Conservation (phyloP, 768 basidiomycete species). For the Suillus discolor region DNA sequence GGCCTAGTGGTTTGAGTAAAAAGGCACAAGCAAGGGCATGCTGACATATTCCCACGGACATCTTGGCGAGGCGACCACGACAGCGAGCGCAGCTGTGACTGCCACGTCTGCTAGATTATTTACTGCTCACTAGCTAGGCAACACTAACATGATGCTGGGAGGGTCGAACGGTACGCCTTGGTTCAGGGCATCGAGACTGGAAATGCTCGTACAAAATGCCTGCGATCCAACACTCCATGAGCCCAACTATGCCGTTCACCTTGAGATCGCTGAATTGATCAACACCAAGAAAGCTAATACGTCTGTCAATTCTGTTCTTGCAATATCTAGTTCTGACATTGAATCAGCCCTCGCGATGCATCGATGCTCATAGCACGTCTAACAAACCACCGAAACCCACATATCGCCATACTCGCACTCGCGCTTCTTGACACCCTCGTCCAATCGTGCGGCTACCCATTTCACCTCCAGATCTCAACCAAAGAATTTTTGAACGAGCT, state of each 20-base stretch:
- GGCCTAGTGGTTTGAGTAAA: neutral
- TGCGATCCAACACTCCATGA: slow-evolving; percentile 86
- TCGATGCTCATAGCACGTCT: slow-evolving; percentile 81
- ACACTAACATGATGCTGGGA: slow-evolving; percentile 43
- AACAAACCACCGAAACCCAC: slow-evolving; percentile 92
- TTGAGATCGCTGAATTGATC: slow-evolving; percentile 93
- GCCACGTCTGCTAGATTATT: neutral
- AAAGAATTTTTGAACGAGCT: slow-evolving; percentile 99
- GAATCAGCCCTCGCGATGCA: slow-evolving; percentile 82
- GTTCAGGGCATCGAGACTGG: slow-evolving; percentile 62
- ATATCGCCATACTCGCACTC: slow-evolving; percentile 85
- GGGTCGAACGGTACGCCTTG: slow-evolving; percentile 52
- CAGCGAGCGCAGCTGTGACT: slow-evolving; percentile 2
- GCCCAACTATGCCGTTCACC: slow-evolving; percentile 89
- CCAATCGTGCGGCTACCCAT: slow-evolving; percentile 94
- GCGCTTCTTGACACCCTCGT: slow-evolving; percentile 89
- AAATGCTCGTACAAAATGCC: slow-evolving; percentile 75
- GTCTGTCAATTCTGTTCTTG: slow-evolving; percentile 46
- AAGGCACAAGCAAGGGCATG: neutral
- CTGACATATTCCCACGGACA: slow-evolving; percentile 3
- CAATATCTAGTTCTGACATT: slow-evolving; percentile 1
- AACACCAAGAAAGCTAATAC: slow-evolving; percentile 96
- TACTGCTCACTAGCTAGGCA: neutral
- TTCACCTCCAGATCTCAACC: slow-evolving; percentile 95
- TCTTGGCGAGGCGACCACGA: neutral